Conservation (phyloP, 1,284 basidiomycete species). For the Cystobasidiaceae sp. region DNA sequence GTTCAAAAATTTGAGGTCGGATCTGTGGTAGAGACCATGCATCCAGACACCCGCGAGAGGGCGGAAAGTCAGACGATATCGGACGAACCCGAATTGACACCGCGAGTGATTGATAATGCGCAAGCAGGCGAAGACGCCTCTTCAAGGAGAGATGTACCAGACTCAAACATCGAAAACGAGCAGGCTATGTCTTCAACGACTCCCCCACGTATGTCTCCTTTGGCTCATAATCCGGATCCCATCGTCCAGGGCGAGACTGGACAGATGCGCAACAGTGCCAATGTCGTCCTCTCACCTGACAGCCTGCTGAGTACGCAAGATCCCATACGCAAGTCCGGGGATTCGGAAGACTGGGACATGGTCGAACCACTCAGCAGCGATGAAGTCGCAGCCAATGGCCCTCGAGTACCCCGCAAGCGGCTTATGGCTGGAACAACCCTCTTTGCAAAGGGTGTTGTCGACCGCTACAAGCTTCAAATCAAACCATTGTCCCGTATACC, state of each 20-base stretch:
- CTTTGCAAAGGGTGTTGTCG: slow-evolving; percentile 26
- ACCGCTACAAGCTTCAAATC: slow-evolving; percentile 30
- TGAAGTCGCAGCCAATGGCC: slow-evolving; percentile 7
- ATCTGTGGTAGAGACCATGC: too few relatives aligned
- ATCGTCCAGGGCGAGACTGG: too few relatives aligned
- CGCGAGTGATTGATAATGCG: too few relatives aligned
- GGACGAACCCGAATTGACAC: too few relatives aligned
- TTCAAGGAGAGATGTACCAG: too few relatives aligned
- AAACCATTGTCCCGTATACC: slow-evolving; percentile 9
- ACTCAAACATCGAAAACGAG: too few relatives aligned
- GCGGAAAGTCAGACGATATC: too few relatives aligned
- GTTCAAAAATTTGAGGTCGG: neutral
- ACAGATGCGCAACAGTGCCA: too few relatives aligned
- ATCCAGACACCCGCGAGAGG: too few relatives aligned
- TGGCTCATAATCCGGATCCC: too few relatives aligned
- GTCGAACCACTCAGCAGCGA: slow-evolving; percentile 7
- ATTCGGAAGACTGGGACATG: slow-evolving; percentile 22
- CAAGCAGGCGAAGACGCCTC: neutral
- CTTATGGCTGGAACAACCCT: slow-evolving; percentile 20
- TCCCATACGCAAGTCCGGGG: neutral
- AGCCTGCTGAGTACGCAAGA: neutral
- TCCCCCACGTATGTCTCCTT: too few relatives aligned
- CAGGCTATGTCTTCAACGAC: too few relatives aligned
- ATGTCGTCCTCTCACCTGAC: neutral
- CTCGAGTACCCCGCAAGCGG: neutral